Evolutionary conservation across 208 protist genomes (phyloP).

Genomic region (Acanthamoeba quina): DNA sequence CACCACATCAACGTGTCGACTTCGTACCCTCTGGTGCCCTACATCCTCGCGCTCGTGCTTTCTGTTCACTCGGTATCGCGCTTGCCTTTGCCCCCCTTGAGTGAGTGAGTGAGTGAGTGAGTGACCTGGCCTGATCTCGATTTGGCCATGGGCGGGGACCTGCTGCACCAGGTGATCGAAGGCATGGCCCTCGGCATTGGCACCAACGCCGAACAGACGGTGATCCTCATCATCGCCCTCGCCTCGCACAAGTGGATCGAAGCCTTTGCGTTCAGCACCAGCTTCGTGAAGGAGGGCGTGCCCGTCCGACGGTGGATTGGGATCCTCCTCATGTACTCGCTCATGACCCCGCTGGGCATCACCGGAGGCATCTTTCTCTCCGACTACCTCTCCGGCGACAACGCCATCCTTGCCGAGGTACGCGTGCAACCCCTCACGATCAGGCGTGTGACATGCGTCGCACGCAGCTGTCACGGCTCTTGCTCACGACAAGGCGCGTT

Average conservation of each 20-base stretch:
- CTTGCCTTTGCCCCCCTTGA: not conserved
- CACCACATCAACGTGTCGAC: slow-evolving; percentile 72
- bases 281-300: slow-evolving; percentile 63
- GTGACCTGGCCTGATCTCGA: not conserved
- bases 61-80: slow-evolving; percentile 48
- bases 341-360: slow-evolving; percentile 60
- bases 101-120: too few species aligned
- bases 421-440: not conserved
- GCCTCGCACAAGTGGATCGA: slow-evolving; percentile 72
- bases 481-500: not conserved
- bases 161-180: not conserved
- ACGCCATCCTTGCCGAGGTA: slow-evolving; percentile 65
- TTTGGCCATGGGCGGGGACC: not conserved
- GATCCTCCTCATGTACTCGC: slow-evolving; percentile 53
- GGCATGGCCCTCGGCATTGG: slow-evolving; percentile 66
- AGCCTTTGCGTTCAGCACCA: slow-evolving; percentile 70
- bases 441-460: not conserved
- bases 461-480: not conserved
- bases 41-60: slow-evolving; percentile 64
- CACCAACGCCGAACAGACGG: slow-evolving; percentile 35
- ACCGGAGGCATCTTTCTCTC: slow-evolving; percentile 44
- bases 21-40: slow-evolving; percentile 36
- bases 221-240: slow-evolving; percentile 60
- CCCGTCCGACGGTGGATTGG: slow-evolving; percentile 32
- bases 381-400: slow-evolving; percentile 20